phyloP scores from a whole-genome alignment of 2,329 filamentous ascomycete species.

The Fusarium nisikadoi region DNA sequence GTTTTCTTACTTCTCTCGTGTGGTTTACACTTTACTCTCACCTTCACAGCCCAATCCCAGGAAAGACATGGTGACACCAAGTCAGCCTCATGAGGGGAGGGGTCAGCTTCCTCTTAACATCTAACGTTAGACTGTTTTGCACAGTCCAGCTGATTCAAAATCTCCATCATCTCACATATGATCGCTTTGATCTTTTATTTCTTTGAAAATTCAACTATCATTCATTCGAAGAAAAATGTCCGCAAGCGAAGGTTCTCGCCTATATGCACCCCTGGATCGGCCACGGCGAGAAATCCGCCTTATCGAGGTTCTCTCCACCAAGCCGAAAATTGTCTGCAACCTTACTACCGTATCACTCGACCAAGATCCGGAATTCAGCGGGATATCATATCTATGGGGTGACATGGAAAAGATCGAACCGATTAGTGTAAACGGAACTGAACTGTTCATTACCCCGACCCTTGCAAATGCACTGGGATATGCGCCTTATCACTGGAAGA shows the following conservation, averaged over 20 bases:
- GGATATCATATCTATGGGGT: constrained; percentile 8
- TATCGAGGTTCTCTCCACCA: background rate
- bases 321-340: background rate
- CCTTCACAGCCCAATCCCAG: background rate
- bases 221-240: background rate
- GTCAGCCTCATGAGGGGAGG: background rate
- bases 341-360: background rate
- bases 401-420: background rate
- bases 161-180: background rate
- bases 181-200: background rate
- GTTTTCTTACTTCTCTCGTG: too few species aligned
- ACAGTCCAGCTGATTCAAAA: background rate
- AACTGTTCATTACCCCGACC: background rate
- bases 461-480: constrained; percentile 2
- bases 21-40: background rate
- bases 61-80: background rate
- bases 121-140: background rate
- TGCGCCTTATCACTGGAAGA: background rate
- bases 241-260: rapidly evolving
- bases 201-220: too few species aligned
- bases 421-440: background rate
- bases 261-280: background rate
- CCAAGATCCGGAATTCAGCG: background rate
- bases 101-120: too few species aligned
- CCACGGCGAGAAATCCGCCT: background rate